A percentile compares a stretch with the other conserved stretches of the same genome.
phyloP scores from a whole-genome alignment of 139 green algal genomes.

The Mesotaenium endlicherianum region DNA sequence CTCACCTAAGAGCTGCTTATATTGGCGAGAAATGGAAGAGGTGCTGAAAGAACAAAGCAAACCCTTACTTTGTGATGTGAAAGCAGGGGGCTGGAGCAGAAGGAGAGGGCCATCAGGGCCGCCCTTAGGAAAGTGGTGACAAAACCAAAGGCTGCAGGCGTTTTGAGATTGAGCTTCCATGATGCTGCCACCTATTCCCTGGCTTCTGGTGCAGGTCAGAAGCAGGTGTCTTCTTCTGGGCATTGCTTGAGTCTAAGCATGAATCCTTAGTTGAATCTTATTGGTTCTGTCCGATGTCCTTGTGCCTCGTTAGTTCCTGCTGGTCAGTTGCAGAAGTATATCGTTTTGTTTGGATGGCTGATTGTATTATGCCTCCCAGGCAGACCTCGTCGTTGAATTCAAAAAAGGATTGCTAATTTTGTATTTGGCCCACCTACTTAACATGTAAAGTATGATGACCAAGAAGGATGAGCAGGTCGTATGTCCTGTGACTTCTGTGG shows the following conservation, averaged over 20 bases:
- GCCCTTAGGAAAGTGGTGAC: neutral
- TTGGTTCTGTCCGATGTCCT: too few species aligned
- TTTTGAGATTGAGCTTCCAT: conserved; percentile 3
- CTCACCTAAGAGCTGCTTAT: too few species aligned
- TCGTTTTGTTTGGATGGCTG: conserved; percentile 2
- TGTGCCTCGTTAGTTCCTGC: neutral
- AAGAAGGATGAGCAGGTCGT: too few species aligned
- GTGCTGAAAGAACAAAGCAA: too few species aligned
- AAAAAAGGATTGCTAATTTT: neutral
- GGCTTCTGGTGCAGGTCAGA: neutral
- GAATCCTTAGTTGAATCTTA: too few species aligned
- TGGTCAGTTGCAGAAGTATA: neutral
- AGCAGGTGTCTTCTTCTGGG: neutral
- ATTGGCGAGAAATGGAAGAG: too few species aligned
- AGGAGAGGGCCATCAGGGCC: neutral
- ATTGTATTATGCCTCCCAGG: neutral
- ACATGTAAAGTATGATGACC: too few species aligned
- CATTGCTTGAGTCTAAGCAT: too few species aligned
- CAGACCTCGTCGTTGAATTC: neutral
- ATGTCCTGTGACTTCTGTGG: neutral
- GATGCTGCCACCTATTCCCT: neutral
- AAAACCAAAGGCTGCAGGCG: conserved; percentile 1
- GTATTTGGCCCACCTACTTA: neutral
- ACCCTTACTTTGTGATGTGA: too few species aligned
- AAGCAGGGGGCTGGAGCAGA: too few species aligned